These are phyloP conservation scores for Fusarium sp. DNA, from an alignment of 2,329 filamentous ascomycete species.

Conservation along the genomic window DNA sequence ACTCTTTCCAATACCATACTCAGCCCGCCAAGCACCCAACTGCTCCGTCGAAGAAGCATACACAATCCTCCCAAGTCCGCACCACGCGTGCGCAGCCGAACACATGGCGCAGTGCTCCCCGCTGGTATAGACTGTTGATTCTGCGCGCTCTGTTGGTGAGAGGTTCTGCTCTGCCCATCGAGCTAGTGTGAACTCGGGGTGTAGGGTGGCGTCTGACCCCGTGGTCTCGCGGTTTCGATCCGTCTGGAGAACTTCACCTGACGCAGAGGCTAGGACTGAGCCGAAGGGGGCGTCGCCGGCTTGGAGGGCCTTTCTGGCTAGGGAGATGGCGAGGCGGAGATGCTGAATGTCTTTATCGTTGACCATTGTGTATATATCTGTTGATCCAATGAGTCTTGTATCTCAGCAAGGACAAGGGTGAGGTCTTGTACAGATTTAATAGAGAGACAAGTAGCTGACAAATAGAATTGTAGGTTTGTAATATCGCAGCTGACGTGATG, in stretches of 20 bases:
- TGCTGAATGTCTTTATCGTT: conserved; percentile 21
- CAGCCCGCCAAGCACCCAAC: conserved; percentile 42
- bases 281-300: conserved; percentile 52
- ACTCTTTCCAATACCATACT: conserved; percentile 36
- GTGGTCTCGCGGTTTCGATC: conserved; percentile 51
- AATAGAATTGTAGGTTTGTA: not conserved
- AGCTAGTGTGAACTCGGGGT: conserved; percentile 51
- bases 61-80: conserved; percentile 49
- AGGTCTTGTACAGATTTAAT: not conserved
- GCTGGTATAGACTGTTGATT: conserved; percentile 49
- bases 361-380: conserved; percentile 5
- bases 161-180: conserved; percentile 50
- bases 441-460: not conserved
- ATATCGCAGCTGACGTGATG: not conserved
- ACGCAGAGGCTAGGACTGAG: conserved; percentile 47
- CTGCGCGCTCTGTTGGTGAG: conserved; percentile 52
- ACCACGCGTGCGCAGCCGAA: conserved; percentile 48
- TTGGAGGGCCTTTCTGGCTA: conserved; percentile 50
- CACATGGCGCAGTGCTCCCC: conserved; percentile 54
- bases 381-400: not conserved
- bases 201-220: conserved; percentile 44
- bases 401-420: not conserved
- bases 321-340: conserved; percentile 39
- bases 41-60: conserved; percentile 47
- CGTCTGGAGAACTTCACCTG: conserved; percentile 41